Evolutionary conservation across 2,329 filamentous ascomycete species (phyloP).

Genomic region (Aspergillus arachidicola): DNA sequence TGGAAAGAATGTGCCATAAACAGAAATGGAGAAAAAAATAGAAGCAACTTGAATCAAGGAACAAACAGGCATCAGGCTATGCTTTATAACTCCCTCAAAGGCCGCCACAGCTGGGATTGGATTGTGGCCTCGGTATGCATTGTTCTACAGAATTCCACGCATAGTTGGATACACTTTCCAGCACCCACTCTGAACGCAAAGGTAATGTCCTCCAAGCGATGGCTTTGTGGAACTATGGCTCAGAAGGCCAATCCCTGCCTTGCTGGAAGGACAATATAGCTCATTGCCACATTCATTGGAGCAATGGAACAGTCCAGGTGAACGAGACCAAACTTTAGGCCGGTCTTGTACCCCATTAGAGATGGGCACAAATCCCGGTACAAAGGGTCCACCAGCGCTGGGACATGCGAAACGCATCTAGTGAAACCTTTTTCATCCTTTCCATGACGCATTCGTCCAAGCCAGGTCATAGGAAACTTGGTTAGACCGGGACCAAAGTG

Average conservation of each 20-base stretch:
- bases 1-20: background rate
- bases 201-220: too few species aligned
- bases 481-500: background rate
- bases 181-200: background rate
- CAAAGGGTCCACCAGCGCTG: background rate
- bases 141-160: background rate
- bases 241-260: background rate
- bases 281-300: background rate
- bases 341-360: background rate
- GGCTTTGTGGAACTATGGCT: background rate
- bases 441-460: constrained; percentile 6
- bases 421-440: background rate
- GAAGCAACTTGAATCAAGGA: background rate
- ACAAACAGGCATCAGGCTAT: background rate
- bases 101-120: background rate
- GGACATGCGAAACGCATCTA: background rate
- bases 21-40: background rate
- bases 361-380: background rate
- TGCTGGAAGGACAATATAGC: background rate
- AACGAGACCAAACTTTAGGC: background rate
- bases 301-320: background rate
- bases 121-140: background rate
- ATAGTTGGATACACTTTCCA: background rate
- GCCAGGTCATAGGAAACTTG: background rate
- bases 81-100: background rate